A percentile compares a stretch with the other conserved stretches of the same genome.
phyloP scores from a whole-genome alignment of 495 filamentous ascomycete species.

The Penicillium chermesinum region DNA sequence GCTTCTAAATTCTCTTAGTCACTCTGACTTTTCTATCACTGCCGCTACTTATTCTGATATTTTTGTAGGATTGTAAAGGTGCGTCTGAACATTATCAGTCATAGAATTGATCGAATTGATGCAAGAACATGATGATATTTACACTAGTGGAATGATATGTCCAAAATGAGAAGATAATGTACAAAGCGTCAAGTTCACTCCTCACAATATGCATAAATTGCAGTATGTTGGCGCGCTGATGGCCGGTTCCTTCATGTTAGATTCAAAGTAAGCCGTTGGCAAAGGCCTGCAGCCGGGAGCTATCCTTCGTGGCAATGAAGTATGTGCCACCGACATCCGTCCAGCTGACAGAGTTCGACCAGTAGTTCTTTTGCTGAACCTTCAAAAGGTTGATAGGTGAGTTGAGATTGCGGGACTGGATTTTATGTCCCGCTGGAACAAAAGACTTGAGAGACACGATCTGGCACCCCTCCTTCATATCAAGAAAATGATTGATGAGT shows the following conservation, averaged over 20 bases:
- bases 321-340: slow-evolving; percentile 77
- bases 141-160: slow-evolving; percentile 13
- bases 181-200: slow-evolving; percentile 12
- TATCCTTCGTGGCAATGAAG: slow-evolving; percentile 83
- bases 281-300: slow-evolving; percentile 46
- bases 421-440: slow-evolving; percentile 64
- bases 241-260: neutral
- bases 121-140: slow-evolving; percentile 21
- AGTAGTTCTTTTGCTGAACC: slow-evolving; percentile 72
- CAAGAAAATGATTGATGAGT: slow-evolving; percentile 85
- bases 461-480: slow-evolving; percentile 85
- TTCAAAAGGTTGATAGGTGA: slow-evolving; percentile 74
- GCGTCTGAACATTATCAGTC: too few species aligned
- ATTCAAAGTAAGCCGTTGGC: slow-evolving; percentile 31
- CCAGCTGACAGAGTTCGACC: slow-evolving; percentile 85
- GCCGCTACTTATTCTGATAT: too few species aligned
- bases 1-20: slow-evolving; percentile 41
- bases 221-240: neutral
- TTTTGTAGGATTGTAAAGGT: too few species aligned
- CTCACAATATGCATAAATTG: slow-evolving; percentile 6
- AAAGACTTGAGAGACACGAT: slow-evolving; percentile 83
- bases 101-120: slow-evolving; percentile 8
- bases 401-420: slow-evolving; percentile 62
- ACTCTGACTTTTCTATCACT: neutral
- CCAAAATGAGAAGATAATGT: slow-evolving; percentile 20